Percentiles rank a stretch among this genome's conserved stretches.
Conservation (phyloP, 371 early-diverging fungal genomes). For the Mucor ambiguus region DNA sequence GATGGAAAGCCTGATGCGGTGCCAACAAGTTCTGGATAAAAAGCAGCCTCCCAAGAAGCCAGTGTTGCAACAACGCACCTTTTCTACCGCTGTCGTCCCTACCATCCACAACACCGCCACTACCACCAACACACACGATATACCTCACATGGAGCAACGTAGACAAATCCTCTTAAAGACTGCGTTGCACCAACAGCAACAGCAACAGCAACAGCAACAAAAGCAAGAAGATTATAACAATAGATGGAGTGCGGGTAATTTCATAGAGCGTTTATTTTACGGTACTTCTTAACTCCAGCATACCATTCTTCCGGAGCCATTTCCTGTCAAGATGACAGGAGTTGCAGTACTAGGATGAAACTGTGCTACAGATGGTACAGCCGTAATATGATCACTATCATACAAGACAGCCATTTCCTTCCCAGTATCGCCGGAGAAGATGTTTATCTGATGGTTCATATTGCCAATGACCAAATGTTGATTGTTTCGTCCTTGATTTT, state of each 20-base stretch:
- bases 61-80: slow-evolving; percentile 9
- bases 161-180: slow-evolving; percentile 23
- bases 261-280: slow-evolving; percentile 16
- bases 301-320: slow-evolving; percentile 47
- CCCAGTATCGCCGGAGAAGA: slow-evolving; percentile 65
- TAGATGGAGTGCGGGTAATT: slow-evolving; percentile 20
- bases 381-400: slow-evolving; percentile 60
- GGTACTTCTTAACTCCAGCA: slow-evolving; percentile 32
- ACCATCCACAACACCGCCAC: not conserved
- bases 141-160: slow-evolving; percentile 24
- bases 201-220: slow-evolving; percentile 14
- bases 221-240: slow-evolving; percentile 8
- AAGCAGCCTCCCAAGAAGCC: not conserved
- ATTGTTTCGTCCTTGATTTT: slow-evolving; percentile 22
- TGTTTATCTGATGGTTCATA: slow-evolving; percentile 68
- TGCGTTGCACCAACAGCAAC: slow-evolving; percentile 10
- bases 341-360: slow-evolving; percentile 62
- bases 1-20: slow-evolving; percentile 34
- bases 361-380: slow-evolving; percentile 68
- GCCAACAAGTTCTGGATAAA: slow-evolving; percentile 9
- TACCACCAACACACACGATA: not conserved
- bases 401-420: slow-evolving; percentile 50
- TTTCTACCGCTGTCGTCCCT: slow-evolving; percentile 14
- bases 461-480: slow-evolving; percentile 69
- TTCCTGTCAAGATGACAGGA: slow-evolving; percentile 39